A percentile compares a stretch with the other conserved stretches of the same genome.
phyloP scores from a whole-genome alignment of 108 stramenopile species.

The Heterococcus sp. region DNA sequence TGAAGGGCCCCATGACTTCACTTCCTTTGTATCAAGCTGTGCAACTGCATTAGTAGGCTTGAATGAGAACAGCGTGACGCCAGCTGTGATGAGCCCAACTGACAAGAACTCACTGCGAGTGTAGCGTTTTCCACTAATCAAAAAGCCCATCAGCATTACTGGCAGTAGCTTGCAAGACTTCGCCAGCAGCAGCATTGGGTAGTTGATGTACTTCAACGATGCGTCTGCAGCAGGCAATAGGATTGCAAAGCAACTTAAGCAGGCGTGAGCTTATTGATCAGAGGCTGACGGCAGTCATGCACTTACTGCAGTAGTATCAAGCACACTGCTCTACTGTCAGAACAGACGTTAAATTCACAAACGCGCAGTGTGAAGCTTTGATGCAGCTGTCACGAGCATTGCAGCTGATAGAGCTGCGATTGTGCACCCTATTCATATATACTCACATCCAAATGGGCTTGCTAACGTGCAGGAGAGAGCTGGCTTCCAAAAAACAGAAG shows the following conservation, averaged over 20 bases:
- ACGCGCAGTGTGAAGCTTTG: no score
- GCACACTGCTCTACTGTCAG: no score
- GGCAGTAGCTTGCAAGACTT: conserved; percentile 89
- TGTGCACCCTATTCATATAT: not conserved
- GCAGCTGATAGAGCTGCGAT: no score
- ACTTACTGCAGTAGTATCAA: not conserved
- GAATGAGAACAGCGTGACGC: conserved; percentile 41
- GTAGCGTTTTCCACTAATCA: conserved; percentile 28
- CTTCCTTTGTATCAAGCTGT: no score
- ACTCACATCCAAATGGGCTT: conserved; percentile 37
- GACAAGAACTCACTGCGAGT: conserved; percentile 20
- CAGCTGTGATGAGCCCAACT: conserved; percentile 31
- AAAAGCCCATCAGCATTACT: conserved; percentile 64
- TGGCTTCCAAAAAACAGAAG: conserved; percentile 28
- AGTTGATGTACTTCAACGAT: conserved; percentile 51
- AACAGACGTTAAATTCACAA: no score
- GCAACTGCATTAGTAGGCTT: conserved; percentile 20
- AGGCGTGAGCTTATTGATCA: not conserved
- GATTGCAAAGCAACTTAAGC: not conserved
- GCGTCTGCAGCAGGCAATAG: conserved; percentile 2
- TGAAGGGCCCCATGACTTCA: no score
- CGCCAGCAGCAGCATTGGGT: conserved; percentile 81
- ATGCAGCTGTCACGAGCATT: no score
- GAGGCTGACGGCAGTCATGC: not conserved
- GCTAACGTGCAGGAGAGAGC: conserved; percentile 39